Evolutionary conservation across 2,329 filamentous ascomycete genomes (phyloP).

Genomic region (Trichoderma atroviride): DNA sequence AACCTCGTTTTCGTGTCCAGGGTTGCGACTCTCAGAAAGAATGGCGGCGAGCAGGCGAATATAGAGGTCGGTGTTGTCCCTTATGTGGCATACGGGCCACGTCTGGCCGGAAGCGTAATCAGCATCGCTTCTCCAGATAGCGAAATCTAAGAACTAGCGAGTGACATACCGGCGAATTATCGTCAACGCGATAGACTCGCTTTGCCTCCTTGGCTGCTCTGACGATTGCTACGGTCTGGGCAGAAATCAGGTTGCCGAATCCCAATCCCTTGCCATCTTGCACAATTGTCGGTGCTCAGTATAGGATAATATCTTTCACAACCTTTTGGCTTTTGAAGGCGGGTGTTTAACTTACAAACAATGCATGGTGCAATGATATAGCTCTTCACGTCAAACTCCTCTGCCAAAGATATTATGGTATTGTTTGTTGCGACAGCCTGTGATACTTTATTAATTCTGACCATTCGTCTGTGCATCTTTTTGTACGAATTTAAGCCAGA

Average conservation of each 20-base stretch:
- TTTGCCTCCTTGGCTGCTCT: neutral
- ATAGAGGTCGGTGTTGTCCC: neutral
- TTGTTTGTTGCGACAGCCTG: neutral
- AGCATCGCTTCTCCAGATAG: neutral
- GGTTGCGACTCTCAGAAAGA: neutral
- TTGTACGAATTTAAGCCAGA: neutral
- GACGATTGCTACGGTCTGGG: neutral
- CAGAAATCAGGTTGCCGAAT: neutral
- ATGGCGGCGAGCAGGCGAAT: neutral
- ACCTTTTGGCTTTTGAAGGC: neutral
- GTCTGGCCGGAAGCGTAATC: neutral
- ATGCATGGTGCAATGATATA: conserved; percentile 12
- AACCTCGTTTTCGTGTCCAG: neutral
- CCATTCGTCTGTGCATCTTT: neutral
- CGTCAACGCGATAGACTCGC: neutral
- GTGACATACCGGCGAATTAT: neutral
- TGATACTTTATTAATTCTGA: neutral
- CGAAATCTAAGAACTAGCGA: neutral
- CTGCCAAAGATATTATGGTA: neutral
- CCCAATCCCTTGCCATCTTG: neutral
- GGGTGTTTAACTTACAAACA: neutral
- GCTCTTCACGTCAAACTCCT: neutral
- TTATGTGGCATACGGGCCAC: conserved; percentile 11
- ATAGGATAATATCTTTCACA: neutral
- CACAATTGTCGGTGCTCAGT: neutral